Evolutionary conservation across 2,329 filamentous ascomycete species (phyloP).

Genomic region (Hypoxylon sp.): DNA sequence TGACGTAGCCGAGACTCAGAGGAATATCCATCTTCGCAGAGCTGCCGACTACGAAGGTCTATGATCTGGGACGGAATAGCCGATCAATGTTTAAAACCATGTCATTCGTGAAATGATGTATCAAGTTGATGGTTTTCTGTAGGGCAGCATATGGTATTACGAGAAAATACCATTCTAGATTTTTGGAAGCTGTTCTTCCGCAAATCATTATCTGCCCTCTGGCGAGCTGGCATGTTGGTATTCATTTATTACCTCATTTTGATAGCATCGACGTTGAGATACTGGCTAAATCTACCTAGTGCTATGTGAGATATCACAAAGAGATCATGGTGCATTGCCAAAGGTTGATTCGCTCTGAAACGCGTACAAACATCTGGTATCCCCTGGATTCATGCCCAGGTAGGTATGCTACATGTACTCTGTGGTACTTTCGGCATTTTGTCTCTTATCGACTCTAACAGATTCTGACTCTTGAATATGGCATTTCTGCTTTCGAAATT

Average conservation of each 20-base stretch:
- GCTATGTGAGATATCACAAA: constrained; percentile 12
- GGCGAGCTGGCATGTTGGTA: constrained; percentile 15
- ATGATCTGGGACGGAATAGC: constrained; percentile 3
- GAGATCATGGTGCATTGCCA: constrained; percentile 9
- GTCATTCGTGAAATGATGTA: constrained; percentile 18
- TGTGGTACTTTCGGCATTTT: constrained; percentile 37
- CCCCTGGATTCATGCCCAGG: constrained; percentile 16
- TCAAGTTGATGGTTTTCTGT: constrained; percentile 18
- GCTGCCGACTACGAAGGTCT: background rate
- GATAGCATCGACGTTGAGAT: background rate
- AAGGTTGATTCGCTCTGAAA: constrained; percentile 29
- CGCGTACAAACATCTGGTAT: constrained; percentile 35
- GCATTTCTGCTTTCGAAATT: constrained; percentile 12
- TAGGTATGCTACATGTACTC: constrained; percentile 15
- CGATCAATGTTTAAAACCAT: constrained; percentile 12
- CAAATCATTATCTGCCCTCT: constrained; percentile 30
- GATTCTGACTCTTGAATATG: constrained; percentile 16
- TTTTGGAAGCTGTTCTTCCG: background rate
- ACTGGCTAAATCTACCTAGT: constrained; percentile 1
- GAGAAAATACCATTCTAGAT: constrained; percentile 22
- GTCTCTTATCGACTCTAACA: constrained; percentile 5
- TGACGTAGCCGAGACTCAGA: constrained; percentile 1
- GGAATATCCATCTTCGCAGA: background rate
- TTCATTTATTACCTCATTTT: constrained; percentile 16
- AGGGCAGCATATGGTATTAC: constrained; percentile 20